These are phyloP conservation scores for Penicillium sumatraense DNA, from an alignment of 2,329 filamentous ascomycete species.

Conservation along the genomic window DNA sequence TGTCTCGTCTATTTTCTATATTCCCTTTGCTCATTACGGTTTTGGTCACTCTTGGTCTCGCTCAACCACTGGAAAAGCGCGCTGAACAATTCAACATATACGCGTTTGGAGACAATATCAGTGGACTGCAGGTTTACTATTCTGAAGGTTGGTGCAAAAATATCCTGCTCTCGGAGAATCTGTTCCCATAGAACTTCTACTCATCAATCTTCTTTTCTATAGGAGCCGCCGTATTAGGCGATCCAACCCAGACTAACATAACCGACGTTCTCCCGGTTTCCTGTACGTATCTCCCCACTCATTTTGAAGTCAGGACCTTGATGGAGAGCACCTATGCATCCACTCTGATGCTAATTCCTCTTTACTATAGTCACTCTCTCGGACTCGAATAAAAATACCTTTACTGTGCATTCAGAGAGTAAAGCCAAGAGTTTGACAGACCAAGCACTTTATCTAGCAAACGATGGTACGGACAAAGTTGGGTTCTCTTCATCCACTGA, in stretches of 20 bases:
- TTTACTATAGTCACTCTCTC: constrained; percentile 2
- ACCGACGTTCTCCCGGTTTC: constrained; percentile 6
- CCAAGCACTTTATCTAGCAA: constrained; percentile 11
- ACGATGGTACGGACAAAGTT: constrained; percentile 9
- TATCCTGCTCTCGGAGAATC: not conserved
- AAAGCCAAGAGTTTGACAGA: not conserved
- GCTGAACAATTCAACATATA: constrained; percentile 14
- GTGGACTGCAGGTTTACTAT: constrained; percentile 19
- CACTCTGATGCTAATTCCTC: not conserved
- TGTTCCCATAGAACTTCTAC: not conserved
- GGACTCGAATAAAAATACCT: constrained; percentile 5
- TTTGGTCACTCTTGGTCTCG: constrained; percentile 7
- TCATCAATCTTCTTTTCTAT: not conserved
- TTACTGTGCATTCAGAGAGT: constrained; percentile 6
- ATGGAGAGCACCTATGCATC: not conserved
- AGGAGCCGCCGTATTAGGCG: constrained; percentile 14
- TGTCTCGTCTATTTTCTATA: not conserved
- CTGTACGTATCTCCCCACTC: constrained; percentile 8
- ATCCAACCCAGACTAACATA: constrained; percentile 7
- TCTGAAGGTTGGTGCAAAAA: constrained; percentile 8
- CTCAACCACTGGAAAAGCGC: constrained; percentile 11
- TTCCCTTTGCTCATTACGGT: not conserved
- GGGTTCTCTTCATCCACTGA: constrained; percentile 2
- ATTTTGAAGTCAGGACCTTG: too few relatives aligned
- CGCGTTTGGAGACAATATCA: constrained; percentile 17